Base-by-base conservation (phyloP, 805 yeast genomes). In the Hanseniaspora mollemarum region DNA sequence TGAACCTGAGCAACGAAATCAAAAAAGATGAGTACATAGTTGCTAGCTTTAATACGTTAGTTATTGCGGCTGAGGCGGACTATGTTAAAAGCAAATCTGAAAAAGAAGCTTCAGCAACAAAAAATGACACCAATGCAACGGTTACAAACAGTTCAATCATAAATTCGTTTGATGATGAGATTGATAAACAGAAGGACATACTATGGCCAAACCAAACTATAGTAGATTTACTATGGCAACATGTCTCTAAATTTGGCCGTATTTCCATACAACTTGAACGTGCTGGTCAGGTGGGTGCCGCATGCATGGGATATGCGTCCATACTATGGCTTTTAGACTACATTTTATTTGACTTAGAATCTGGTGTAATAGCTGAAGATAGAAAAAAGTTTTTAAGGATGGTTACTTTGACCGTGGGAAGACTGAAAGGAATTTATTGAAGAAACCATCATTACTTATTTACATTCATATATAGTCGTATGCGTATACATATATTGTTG, bases 251-350 rank as follows among this genome's bases (percentile, higher is more conserved):
- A 25, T 39, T 39, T 16, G 43, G 43, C 4, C 24, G 26, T n/a
- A 39, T 39, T 13, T 24, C 43, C 5, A 16, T 39, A 25, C 43
- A 39, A 25, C 16, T 39, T n/a, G 43, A 39, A 26, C 24, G n/a
- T 5, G 3, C 32, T 7, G 43, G 43, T 25, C 29, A 39, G 10
- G 9, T 25, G 3, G 21, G 32, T n/a, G 43, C 43, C 7, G 43
- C 43, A 12, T 39, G 43, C 16, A 24, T 39, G 43, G 49, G 45
- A 15, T 48, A 48, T 40, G 51, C 51, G 6, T 39, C 51, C 3
- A 40, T 43, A 1, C n/a, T 48, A 19, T 48, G 51, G 51, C 21
- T 48, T 15, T 18, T 48, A n/a, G 51, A 48, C 21, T 48, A 31
- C 18, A 33, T 48, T 6, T 15, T 48, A 8, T 32, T 38, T 1